These are phyloP conservation scores for Simplicillium sp. DNA, from an alignment of 2,329 filamentous ascomycete genomes.

Conservation along the genomic window DNA sequence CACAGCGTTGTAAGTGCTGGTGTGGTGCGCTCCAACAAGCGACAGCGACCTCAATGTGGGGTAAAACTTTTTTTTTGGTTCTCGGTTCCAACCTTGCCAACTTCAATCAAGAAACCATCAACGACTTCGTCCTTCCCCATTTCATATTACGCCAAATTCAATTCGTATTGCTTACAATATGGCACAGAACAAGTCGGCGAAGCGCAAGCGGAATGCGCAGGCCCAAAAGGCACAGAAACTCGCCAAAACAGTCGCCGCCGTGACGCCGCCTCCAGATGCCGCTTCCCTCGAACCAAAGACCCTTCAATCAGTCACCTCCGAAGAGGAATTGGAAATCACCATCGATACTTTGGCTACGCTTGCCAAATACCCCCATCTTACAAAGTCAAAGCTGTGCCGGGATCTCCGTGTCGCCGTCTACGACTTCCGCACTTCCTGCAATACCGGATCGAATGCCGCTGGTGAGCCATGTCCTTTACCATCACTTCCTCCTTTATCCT, in stretches of 20 bases:
- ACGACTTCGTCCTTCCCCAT: too few relatives aligned
- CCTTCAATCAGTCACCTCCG: conserved; percentile 44
- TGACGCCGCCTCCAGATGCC: conserved; percentile 26
- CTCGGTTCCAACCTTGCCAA: too few relatives aligned
- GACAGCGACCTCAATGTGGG: too few relatives aligned
- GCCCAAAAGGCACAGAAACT: conserved; percentile 24
- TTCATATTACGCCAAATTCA: too few relatives aligned
- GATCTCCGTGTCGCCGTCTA: conserved; percentile 58
- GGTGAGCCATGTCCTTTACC: conserved; percentile 19
- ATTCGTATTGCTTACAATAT: conserved; percentile 13
- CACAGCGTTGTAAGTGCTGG: too few relatives aligned
- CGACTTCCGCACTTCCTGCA: conserved; percentile 59
- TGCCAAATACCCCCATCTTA: conserved; percentile 48
- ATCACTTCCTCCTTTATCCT: conserved; percentile 2
- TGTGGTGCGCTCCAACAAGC: too few relatives aligned
- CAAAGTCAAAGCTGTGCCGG: conserved; percentile 60
- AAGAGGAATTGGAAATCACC: conserved; percentile 58
- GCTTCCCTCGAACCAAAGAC: conserved; percentile 33
- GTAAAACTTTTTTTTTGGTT: too few relatives aligned
- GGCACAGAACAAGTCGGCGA: conserved; percentile 34
- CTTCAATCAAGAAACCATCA: too few relatives aligned
- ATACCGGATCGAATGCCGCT: conserved; percentile 52
- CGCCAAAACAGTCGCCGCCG: conserved; percentile 22
- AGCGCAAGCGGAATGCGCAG: conserved; percentile 33
- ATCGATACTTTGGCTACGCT: conserved; percentile 54